Percentiles rank a stretch among this genome's conserved stretches.
phyloP scores from a whole-genome alignment of 495 filamentous ascomycete genomes.

The Bombardia bombarda region DNA sequence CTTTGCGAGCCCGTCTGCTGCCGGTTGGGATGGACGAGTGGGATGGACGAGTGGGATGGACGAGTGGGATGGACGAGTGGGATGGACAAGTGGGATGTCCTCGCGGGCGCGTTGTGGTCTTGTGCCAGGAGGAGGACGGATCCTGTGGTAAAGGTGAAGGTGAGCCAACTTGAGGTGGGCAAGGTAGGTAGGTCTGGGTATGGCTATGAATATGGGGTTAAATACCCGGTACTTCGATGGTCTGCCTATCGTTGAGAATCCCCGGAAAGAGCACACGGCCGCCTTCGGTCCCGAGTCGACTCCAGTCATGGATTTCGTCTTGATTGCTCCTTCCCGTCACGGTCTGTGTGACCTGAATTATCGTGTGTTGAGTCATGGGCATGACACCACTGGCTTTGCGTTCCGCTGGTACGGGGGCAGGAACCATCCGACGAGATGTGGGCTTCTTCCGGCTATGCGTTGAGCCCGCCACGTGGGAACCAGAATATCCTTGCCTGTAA shows the following conservation, averaged over 20 bases:
- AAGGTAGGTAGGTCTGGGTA: not conserved
- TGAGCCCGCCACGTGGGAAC: too few relatives aligned
- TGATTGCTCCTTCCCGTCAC: not conserved
- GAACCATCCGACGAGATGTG: too few relatives aligned
- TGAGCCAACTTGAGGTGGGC: not conserved
- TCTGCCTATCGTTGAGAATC: constrained; percentile 72
- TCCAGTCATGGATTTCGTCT: constrained; percentile 9
- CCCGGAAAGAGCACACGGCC: too few relatives aligned
- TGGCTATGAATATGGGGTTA: constrained; percentile 1
- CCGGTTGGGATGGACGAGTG: constrained; percentile 43
- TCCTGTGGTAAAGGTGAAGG: constrained; percentile 37
- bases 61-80: constrained; percentile 61
- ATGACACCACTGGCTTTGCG: too few relatives aligned
- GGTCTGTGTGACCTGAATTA: not conserved
- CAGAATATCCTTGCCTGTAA: too few relatives aligned
- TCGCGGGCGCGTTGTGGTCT: constrained; percentile 65
- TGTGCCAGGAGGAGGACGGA: constrained; percentile 71
- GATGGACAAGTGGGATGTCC: constrained; percentile 70
- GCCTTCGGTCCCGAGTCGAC: too few relatives aligned
- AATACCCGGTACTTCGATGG: constrained; percentile 87
- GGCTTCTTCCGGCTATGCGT: too few relatives aligned
- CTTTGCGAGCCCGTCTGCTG: constrained; percentile 22
- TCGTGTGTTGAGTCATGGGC: too few relatives aligned
- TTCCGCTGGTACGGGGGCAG: too few relatives aligned
- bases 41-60: constrained; percentile 70